These are phyloP conservation scores for Fagus crenata DNA, from an alignment of 306 rosid genomes.

Conservation along the genomic window DNA sequence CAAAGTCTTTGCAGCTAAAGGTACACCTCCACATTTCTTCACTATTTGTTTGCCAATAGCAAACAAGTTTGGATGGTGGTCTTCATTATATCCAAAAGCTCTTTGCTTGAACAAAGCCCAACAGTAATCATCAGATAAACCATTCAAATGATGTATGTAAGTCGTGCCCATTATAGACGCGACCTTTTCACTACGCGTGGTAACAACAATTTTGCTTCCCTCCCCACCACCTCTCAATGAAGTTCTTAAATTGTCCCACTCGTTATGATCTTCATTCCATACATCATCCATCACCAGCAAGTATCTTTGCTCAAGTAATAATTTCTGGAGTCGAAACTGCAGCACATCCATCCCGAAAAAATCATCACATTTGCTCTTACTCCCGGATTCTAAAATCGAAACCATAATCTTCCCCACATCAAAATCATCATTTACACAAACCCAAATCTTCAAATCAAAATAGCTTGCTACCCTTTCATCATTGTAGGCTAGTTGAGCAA, in stretches of 20 bases:
- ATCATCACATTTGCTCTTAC: not conserved
- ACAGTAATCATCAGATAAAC: not conserved
- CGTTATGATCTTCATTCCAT: slow-evolving; percentile 21
- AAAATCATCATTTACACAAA: slow-evolving; percentile 13
- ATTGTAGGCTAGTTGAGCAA: slow-evolving; percentile 6
- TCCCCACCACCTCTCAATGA: not conserved
- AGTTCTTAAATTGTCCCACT: slow-evolving; percentile 6
- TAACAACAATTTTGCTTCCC: slow-evolving; percentile 3
- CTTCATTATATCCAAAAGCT: not conserved
- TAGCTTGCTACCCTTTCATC: not conserved
- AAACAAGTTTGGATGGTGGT: not conserved
- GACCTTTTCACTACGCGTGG: not conserved
- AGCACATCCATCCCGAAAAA: not conserved
- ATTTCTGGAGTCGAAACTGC: not conserved
- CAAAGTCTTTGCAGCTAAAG: slow-evolving; percentile 31
- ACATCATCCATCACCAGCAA: slow-evolving; percentile 27
- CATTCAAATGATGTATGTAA: slow-evolving; percentile 11
- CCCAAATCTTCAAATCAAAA: slow-evolving; percentile 25
- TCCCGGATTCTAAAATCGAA: not conserved
- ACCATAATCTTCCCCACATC: not conserved
- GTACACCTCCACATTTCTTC: slow-evolving; percentile 40
- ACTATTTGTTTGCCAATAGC: slow-evolving; percentile 30
- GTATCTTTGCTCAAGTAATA: not conserved
- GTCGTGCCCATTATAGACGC: slow-evolving; percentile 16
- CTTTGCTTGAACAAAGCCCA: slow-evolving; percentile 25